Base-by-base conservation (phyloP, 495 filamentous ascomycete genomes). In the Ramalina intermedia region DNA sequence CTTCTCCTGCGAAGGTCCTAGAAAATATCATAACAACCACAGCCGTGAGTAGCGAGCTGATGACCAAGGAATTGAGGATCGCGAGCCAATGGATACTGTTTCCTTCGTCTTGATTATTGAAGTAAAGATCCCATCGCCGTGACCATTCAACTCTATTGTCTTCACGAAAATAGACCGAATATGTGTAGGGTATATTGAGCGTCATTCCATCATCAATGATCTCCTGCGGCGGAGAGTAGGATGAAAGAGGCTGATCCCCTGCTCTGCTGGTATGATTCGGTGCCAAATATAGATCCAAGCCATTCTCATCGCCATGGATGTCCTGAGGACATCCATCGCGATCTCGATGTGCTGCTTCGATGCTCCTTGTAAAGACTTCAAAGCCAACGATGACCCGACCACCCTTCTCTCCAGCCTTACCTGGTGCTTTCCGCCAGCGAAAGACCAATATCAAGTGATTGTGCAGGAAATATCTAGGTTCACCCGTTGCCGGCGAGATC, bases 371-470 rank as follows among this genome's bases (percentile, higher is more conserved):
- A 58, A 91, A 94, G 20, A 96, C 82, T 66, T 96, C 89, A 51
- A 96, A 96, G 0, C 84, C 89, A 24, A 94, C 84, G 53, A 96
- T 78, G 14, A 90, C 81, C 41, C 41, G 17, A 51, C 81, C 81
- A 14, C 84, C 82, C 42, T 76, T 73, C 20, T 76, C 70, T 13
- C 84, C 82, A 23, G 73, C 78, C 39, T 67, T 68, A 11, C 82
- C 82, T 4, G 85, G 81, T 13, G 82, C 84, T 33, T 72, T 72
- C 50, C 86, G 81, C 68, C 85, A 93, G 46, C 87, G 81, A 51
- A 96, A 81, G 12, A 93, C 80, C 38, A 96, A 75, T 7, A 86
- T 93, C 45, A 90, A 79, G 64, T 96, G 89, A 57, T 96, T 96
- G 65, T 96, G 87, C 55, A 96, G 74, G 54, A 80, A 91, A 60